phyloP scores from a whole-genome alignment of 75 land plant species.

The Chamaecyparis obtusa region DNA sequence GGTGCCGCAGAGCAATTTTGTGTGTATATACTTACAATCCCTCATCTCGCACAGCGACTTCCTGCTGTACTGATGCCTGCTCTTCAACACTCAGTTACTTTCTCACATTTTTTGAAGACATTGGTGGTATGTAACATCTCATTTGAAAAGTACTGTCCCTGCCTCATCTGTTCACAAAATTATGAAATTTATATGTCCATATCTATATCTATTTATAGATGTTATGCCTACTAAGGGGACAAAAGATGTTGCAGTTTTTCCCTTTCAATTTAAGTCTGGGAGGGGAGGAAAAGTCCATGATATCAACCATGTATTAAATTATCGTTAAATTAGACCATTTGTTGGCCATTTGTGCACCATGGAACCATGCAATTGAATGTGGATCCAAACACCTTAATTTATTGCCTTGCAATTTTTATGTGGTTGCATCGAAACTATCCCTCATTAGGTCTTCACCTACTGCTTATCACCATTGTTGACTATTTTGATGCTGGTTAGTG shows the following conservation, averaged over 20 bases:
- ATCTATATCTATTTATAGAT: not conserved
- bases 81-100: slow-evolving; percentile 52
- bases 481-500: not conserved
- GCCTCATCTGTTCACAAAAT: not conserved
- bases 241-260: not conserved
- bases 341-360: not conserved
- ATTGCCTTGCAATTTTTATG: not conserved
- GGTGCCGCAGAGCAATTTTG: slow-evolving; percentile 49
- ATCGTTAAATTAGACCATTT: not conserved
- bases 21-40: slow-evolving; percentile 67
- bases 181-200: not conserved
- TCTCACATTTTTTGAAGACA: slow-evolving; percentile 55
- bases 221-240: not conserved
- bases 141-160: not conserved
- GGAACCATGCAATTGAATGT: not conserved
- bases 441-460: not conserved
- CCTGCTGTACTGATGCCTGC: slow-evolving; percentile 75
- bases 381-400: not conserved
- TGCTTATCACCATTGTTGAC: not conserved
- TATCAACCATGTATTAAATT: not conserved
- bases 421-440: not conserved
- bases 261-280: not conserved
- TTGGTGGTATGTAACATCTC: slow-evolving; percentile 48
- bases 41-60: slow-evolving; percentile 54
- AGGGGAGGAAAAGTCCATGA: not conserved